These are phyloP conservation scores for Nymphaea colorata DNA, from an alignment of 164 flowering plant species.

Conservation along the genomic window DNA sequence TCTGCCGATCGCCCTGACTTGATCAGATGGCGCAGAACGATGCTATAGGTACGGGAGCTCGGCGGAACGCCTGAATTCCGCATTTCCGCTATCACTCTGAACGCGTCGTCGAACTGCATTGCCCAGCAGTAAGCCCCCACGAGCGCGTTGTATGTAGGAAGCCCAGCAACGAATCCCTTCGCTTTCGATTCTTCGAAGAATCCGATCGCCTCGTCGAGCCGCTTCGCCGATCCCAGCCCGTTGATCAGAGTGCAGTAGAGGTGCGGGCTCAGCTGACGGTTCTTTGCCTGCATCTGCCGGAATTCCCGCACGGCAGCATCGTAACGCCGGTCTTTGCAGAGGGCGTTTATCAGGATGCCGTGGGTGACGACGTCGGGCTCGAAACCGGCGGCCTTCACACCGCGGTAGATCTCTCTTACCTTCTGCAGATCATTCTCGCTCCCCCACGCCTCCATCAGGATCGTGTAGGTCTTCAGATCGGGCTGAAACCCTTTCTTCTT, in stretches of 20 bases:
- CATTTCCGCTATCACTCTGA: slow-evolving; percentile 58
- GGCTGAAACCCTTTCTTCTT: slow-evolving; percentile 22
- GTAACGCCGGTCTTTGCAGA: slow-evolving; percentile 8
- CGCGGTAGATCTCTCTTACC: slow-evolving; percentile 43
- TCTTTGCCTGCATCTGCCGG: slow-evolving; percentile 13
- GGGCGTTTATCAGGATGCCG: slow-evolving; percentile 18
- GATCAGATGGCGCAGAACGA: slow-evolving; percentile 62
- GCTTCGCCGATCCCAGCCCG: slow-evolving; percentile 55
- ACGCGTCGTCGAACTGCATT: slow-evolving; percentile 39
- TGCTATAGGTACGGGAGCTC: slow-evolving; percentile 61
- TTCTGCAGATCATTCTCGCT: slow-evolving; percentile 30
- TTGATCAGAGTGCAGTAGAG: slow-evolving; percentile 52
- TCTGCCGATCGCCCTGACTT: slow-evolving; percentile 34
- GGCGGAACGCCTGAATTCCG: slow-evolving; percentile 46
- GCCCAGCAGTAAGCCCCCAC: slow-evolving; percentile 73
- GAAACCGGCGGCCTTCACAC: slow-evolving; percentile 35
- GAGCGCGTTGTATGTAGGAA: slow-evolving; percentile 72
- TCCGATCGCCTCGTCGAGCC: slow-evolving; percentile 51
- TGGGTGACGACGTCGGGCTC: slow-evolving; percentile 19
- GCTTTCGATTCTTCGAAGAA: slow-evolving; percentile 43
- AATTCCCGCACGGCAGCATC: slow-evolving; percentile 15
- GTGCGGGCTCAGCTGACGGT: slow-evolving; percentile 13
- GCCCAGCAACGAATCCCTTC: slow-evolving; percentile 39
- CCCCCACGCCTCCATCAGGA: slow-evolving; percentile 79
- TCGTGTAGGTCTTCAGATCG: slow-evolving; percentile 21